phyloP scores from a whole-genome alignment of 192 early-diverging fungal species.

The Oehlia diaphana region DNA sequence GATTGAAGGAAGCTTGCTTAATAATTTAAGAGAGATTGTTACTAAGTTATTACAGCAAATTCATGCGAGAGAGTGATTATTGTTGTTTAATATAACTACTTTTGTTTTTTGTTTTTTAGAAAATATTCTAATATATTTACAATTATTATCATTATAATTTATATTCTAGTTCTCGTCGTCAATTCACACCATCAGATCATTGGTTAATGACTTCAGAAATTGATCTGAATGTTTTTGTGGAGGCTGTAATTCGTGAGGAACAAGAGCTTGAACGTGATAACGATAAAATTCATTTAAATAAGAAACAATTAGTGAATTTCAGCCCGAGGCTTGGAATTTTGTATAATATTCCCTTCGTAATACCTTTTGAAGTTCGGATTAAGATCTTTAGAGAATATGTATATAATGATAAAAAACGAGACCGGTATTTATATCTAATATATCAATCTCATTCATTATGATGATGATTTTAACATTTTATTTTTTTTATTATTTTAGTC shows the following conservation, averaged over 20 bases:
- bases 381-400: conserved; percentile 81
- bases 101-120: not conserved
- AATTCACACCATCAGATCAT: conserved; percentile 64
- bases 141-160: not conserved
- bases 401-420: conserved; percentile 56
- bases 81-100: not conserved
- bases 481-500: not conserved
- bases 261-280: conserved; percentile 44
- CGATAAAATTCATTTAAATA: conserved; percentile 25
- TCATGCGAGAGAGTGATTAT: conserved; percentile 69
- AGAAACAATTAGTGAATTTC: conserved; percentile 35
- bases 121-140: too few species aligned
- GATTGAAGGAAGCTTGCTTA: conserved; percentile 33
- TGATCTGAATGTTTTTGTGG: conserved; percentile 60
- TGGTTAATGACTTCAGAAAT: conserved; percentile 63
- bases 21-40: conserved; percentile 58
- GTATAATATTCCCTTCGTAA: conserved; percentile 85
- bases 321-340: conserved; percentile 66
- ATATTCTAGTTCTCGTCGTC: conserved; percentile 56
- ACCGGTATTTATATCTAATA: conserved; percentile 17
- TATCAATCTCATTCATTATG: not conserved
- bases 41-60: conserved; percentile 74
- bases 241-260: conserved; percentile 55
- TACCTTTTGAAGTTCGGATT: conserved; percentile 89
- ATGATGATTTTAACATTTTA: not conserved